Percentiles rank a stretch among this genome's conserved stretches.
Evolutionary conservation across 2,329 filamentous ascomycete species (phyloP).

Genomic region (Colletotrichum orchidophilum): DNA sequence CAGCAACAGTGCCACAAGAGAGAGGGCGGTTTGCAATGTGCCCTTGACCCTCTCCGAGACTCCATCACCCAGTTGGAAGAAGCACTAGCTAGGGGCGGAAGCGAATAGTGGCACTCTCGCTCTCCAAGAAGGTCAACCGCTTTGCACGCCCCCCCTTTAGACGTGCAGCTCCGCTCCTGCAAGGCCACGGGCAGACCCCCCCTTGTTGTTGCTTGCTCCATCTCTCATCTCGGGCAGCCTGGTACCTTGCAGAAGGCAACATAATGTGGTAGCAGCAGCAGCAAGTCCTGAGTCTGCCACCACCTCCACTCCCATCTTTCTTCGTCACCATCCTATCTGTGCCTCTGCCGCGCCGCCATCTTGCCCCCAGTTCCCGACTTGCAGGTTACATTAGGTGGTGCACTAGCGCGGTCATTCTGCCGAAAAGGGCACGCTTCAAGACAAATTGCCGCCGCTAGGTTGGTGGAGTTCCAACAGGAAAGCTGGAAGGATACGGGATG

Average conservation of each 20-base stretch:
- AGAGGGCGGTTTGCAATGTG: slow-evolving; percentile 4
- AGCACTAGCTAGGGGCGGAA: slow-evolving; percentile 5
- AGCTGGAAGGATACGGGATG: neutral
- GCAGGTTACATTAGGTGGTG: slow-evolving; percentile 27
- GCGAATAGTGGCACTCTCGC: slow-evolving; percentile 7
- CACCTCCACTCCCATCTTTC: neutral
- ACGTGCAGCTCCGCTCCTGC: slow-evolving; percentile 31
- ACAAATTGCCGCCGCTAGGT: neutral
- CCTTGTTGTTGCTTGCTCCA: slow-evolving; percentile 6
- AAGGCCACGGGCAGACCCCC: slow-evolving; percentile 9
- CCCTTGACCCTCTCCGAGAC: neutral
- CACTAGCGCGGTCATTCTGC: slow-evolving; percentile 26
- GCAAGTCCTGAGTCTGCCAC: neutral
- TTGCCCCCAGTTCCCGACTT: slow-evolving; percentile 24
- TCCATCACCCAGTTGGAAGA: neutral
- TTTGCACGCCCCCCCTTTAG: slow-evolving; percentile 26
- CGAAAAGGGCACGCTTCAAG: slow-evolving; percentile 14
- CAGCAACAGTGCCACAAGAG: neutral
- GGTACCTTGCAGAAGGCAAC: slow-evolving; percentile 7
- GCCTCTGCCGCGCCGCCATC: neutral
- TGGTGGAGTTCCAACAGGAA: neutral
- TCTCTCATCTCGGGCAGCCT: slow-evolving; percentile 30
- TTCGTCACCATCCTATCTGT: neutral
- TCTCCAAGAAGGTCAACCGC: slow-evolving; percentile 1
- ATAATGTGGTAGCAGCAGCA: neutral